Conservation (phyloP, 148 eudicot genomes). For the Cornus kousa region DNA sequence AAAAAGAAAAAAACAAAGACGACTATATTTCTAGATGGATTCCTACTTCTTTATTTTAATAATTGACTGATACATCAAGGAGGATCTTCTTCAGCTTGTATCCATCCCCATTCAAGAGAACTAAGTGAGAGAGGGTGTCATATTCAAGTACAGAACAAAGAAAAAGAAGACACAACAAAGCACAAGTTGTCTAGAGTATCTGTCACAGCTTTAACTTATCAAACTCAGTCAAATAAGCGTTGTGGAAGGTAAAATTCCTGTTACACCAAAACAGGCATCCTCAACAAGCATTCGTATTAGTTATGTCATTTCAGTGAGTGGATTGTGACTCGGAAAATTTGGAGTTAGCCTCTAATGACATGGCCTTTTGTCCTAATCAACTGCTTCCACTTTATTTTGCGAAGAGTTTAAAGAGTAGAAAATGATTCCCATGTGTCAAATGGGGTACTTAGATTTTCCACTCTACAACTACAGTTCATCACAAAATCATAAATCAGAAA, state of each 20-base stretch:
- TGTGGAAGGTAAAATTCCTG: neutral
- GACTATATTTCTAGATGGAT: neutral
- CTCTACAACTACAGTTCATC: neutral
- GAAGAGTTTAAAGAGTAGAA: conserved; percentile 1
- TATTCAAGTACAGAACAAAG: conserved; percentile 27
- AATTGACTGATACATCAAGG: neutral
- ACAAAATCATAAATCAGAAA: neutral
- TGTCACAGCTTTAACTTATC: neutral
- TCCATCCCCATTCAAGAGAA: neutral
- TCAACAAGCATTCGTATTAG: neutral
- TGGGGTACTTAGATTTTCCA: neutral
- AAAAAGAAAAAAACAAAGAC: neutral
- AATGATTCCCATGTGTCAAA: neutral
- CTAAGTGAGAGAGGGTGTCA: conserved; percentile 12
- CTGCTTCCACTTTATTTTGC: neutral
- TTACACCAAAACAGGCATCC: neutral
- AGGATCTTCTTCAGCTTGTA: conserved; percentile 9
- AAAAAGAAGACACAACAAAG: conserved; percentile 13
- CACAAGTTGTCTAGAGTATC: conserved; percentile 22
- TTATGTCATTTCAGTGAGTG: neutral
- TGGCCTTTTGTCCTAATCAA: neutral
- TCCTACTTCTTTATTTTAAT: neutral
- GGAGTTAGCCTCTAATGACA: neutral
- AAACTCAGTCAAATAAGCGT: conserved; percentile 3
- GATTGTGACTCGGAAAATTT: conserved; percentile 3